Percentiles rank a stretch among this genome's conserved stretches.
Conservation (phyloP, 768 basidiomycete species). For the Amanita subjunquillea region DNA sequence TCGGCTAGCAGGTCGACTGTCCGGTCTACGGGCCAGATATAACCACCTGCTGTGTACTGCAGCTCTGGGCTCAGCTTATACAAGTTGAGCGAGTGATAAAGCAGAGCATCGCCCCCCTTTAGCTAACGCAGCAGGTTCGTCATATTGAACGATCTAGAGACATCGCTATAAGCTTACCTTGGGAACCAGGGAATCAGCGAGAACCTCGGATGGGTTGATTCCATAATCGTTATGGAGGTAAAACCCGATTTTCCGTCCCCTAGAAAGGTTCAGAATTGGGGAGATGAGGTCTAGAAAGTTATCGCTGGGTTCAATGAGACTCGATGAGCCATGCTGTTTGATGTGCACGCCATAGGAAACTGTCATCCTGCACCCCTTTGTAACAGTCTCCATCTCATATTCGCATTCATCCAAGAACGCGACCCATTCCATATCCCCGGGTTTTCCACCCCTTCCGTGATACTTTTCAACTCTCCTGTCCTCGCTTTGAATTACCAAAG, state of each 20-base stretch:
- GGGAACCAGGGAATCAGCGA: constrained; percentile 65
- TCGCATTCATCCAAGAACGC: constrained; percentile 70
- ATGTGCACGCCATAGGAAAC: constrained; percentile 66
- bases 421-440: constrained; percentile 67
- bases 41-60: constrained; percentile 77
- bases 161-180: constrained; percentile 34
- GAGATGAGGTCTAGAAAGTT: constrained; percentile 62
- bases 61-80: constrained; percentile 69
- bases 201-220: constrained; percentile 55
- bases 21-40: constrained; percentile 69
- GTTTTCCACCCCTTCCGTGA: constrained; percentile 48
- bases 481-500: constrained; percentile 43
- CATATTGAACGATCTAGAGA: neutral
- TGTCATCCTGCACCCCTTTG: constrained; percentile 58
- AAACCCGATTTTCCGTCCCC: constrained; percentile 66
- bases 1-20: constrained; percentile 54
- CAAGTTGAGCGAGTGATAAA: constrained; percentile 69
- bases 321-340: constrained; percentile 51
- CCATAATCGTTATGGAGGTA: constrained; percentile 61
- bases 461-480: constrained; percentile 55
- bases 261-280: constrained; percentile 60
- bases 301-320: constrained; percentile 64
- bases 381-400: constrained; percentile 61
- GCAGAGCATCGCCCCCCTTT: constrained; percentile 64
- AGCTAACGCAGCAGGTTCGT: constrained; percentile 30